A percentile compares a stretch with the other conserved stretches of the same genome.
phyloP scores from a whole-genome alignment of 345 rosid species.

The Jatropha curcas region DNA sequence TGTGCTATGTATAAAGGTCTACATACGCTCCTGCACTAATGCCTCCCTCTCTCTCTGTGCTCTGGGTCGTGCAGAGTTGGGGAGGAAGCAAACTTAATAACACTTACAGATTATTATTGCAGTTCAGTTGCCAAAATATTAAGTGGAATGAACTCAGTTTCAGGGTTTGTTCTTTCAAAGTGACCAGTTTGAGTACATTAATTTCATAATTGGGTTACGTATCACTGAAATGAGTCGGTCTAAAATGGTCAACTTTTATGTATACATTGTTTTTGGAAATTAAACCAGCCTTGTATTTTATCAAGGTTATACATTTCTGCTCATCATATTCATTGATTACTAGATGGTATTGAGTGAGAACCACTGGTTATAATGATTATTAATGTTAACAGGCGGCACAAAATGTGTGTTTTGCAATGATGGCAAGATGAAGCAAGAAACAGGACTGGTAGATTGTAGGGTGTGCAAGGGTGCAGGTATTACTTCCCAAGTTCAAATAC shows the following conservation, averaged over 20 bases:
- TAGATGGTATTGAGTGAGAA: neutral
- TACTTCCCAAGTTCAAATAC: neutral
- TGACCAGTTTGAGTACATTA: too few species aligned
- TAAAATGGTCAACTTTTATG: neutral
- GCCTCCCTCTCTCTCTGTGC: neutral
- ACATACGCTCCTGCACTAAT: neutral
- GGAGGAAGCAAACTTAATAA: neutral
- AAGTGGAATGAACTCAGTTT: neutral
- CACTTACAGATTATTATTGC: neutral
- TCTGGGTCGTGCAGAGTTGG: too few species aligned
- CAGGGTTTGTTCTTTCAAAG: too few species aligned
- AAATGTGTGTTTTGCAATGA: constrained; percentile 78
- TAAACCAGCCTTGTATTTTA: neutral
- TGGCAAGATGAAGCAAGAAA: constrained; percentile 89
- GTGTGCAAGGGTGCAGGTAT: constrained; percentile 97
- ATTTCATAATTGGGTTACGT: too few species aligned
- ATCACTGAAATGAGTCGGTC: neutral
- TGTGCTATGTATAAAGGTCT: neutral
- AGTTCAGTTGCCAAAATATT: neutral
- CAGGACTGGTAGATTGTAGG: constrained; percentile 65
- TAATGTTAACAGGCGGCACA: constrained; percentile 70
- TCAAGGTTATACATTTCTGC: neutral
- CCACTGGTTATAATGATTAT: neutral
- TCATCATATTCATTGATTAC: neutral
- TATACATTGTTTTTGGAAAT: neutral